Percentiles rank a stretch among this genome's conserved stretches.
Evolutionary conservation across 257 asterid species (phyloP).

Genomic region (Haberlea rhodopensis): DNA sequence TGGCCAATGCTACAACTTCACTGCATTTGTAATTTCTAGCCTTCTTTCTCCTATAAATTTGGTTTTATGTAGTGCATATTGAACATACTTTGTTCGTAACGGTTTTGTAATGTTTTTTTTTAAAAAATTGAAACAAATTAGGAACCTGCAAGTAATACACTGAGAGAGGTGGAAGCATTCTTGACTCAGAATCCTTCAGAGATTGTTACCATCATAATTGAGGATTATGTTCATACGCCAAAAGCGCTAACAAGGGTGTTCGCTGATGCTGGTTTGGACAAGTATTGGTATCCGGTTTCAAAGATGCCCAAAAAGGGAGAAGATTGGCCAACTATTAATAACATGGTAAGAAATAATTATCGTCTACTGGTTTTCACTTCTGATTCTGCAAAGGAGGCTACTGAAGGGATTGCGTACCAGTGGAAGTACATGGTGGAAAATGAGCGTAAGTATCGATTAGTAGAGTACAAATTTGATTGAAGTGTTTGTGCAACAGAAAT

Average conservation of each 20-base stretch:
- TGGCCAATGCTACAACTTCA: slow-evolving; percentile 95
- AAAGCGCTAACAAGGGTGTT: slow-evolving; percentile 80
- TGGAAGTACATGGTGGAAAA: slow-evolving; percentile 98
- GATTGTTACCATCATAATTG: slow-evolving; percentile 84
- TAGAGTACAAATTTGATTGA: slow-evolving; percentile 25
- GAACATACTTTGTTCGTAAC: slow-evolving; percentile 6
- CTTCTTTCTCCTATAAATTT: slow-evolving; percentile 12
- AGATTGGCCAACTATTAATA: slow-evolving; percentile 80
- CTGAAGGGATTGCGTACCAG: slow-evolving; percentile 89
- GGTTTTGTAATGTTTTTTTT: slow-evolving; percentile 26
- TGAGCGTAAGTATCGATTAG: slow-evolving; percentile 54
- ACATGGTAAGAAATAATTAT: slow-evolving; percentile 65
- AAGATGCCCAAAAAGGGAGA: slow-evolving; percentile 90
- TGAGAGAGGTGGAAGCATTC: slow-evolving; percentile 93
- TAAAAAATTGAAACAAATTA: slow-evolving; percentile 26
- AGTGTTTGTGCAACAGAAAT: slow-evolving; percentile 22
- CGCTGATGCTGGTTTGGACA: slow-evolving; percentile 77
- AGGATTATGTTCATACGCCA: slow-evolving; percentile 88
- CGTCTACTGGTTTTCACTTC: slow-evolving; percentile 90
- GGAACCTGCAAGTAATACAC: slow-evolving; percentile 74
- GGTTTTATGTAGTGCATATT: not conserved
- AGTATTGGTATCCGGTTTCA: slow-evolving; percentile 82
- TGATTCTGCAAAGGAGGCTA: slow-evolving; percentile 83
- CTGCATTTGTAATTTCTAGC: slow-evolving; percentile 70
- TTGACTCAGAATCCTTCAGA: slow-evolving; percentile 74